Evolutionary conservation across 1,139 yeast genomes (phyloP).

Genomic region (Geotrichum citri-aurantii): DNA sequence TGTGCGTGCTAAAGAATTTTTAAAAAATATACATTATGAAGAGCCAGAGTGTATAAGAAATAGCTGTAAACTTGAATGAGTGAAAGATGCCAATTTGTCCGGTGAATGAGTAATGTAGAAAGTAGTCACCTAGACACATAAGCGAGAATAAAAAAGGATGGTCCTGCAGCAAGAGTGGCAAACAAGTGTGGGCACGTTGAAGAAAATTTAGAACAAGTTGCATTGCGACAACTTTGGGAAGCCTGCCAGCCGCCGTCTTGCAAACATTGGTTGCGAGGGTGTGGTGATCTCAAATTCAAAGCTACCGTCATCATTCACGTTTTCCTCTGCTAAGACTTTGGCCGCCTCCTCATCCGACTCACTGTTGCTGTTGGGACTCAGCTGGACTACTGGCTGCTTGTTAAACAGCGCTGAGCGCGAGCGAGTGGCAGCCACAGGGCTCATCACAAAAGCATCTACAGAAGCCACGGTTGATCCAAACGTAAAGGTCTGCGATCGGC

Average conservation of each 20-base stretch:
- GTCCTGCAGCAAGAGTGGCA: not conserved
- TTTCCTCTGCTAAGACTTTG: not conserved
- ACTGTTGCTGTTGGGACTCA: not conserved
- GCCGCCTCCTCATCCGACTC: not conserved
- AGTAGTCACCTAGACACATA: not conserved
- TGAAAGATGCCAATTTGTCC: too few species aligned
- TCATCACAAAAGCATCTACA: not conserved
- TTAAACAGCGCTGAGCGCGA: not conserved
- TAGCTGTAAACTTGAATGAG: too few species aligned
- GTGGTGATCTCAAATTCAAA: not conserved
- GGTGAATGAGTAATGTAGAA: too few species aligned
- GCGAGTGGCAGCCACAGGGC: not conserved
- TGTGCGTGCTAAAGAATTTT: too few species aligned
- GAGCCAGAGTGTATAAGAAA: too few species aligned
- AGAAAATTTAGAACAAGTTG: not conserved
- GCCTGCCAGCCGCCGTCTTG: conserved; percentile 4
- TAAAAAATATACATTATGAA: too few species aligned
- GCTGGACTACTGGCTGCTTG: not conserved
- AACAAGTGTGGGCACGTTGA: not conserved
- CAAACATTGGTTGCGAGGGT: conserved; percentile 2
- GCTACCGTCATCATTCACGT: not conserved
- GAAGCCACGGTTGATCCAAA: not conserved
- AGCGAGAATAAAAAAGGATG: not conserved
- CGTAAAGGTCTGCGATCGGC: not conserved
- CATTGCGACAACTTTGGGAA: conserved; percentile 8